Evolutionary conservation across 2,329 filamentous ascomycete species (phyloP).

Genomic region (Xylariaceae sp.): DNA sequence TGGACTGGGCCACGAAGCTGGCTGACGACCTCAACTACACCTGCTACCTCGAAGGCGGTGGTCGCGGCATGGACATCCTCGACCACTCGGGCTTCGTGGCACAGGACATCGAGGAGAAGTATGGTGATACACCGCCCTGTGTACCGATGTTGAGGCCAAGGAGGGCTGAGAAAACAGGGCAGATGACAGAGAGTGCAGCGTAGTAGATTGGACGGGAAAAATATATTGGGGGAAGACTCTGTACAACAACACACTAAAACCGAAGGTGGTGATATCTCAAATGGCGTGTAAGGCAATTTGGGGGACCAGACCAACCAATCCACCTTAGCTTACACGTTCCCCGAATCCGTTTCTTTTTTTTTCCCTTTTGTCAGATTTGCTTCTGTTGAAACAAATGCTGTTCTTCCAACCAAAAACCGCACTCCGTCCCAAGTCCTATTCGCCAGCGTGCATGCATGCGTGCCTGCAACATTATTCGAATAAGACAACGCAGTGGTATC

Average conservation of each 20-base stretch:
- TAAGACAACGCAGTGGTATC: neutral
- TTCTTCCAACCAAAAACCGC: conserved; percentile 1
- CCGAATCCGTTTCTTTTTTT: neutral
- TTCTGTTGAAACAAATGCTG: conserved; percentile 1
- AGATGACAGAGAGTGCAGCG: neutral
- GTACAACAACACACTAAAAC: conserved; percentile 13
- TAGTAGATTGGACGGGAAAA: conserved; percentile 4
- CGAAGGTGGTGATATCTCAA: conserved; percentile 6
- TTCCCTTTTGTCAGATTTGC: neutral
- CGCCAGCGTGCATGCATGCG: neutral
- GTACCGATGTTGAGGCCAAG: conserved; percentile 24
- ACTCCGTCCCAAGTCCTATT: neutral
- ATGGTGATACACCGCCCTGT: conserved; percentile 23
- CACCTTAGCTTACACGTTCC: conserved; percentile 16
- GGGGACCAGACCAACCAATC: conserved; percentile 5
- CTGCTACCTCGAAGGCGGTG: conserved; percentile 27
- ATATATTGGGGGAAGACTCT: conserved; percentile 12
- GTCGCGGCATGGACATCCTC: conserved; percentile 24
- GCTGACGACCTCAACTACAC: conserved; percentile 22
- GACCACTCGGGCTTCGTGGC: conserved; percentile 23
- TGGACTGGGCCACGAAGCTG: conserved; percentile 22
- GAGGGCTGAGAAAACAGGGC: neutral
- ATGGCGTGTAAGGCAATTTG: conserved; percentile 6
- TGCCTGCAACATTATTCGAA: neutral
- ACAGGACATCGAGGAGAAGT: conserved; percentile 22